Evolutionary conservation across 2,329 filamentous ascomycete genomes (phyloP), one percentile per base, ranked within the genome.

Genomic region (Curvularia sp.): DNA sequence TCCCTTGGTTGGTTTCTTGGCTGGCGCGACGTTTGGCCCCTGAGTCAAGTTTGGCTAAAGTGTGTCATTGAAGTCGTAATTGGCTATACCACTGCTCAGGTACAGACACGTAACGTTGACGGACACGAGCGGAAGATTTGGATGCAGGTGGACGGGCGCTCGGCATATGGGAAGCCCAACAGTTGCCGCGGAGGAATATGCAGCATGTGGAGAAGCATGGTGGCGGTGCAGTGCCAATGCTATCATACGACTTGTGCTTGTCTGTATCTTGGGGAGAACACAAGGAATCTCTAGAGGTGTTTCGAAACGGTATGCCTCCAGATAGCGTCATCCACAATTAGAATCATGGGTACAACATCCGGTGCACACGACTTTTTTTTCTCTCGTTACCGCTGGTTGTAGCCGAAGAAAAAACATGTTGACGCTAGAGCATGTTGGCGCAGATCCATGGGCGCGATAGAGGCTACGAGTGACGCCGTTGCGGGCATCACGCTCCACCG

Each of bases 401-500:
- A 23, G 28, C 25, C 18, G 43, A 25, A 38, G 49, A 43, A 53
- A 49, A 52, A 58, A 49, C 28, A 45, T 36, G 28, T 9, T 30
- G 15, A 28, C 45, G 58, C 42, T 45, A 55, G 39, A 49, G 46
- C 45, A 48, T 42, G 56, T 47, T 42, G 51, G 53, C 43, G 55
- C 49, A 49, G 47, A 46, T 25, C 45, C 57, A 53, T 48, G 34
- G 46, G 53, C 18, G 39, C 43, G 49, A 45, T 39, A 25, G 49
- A 48, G 43, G 53, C 41, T 48, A 52, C 43, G 47, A 62, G 53
- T 13, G 38, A 54, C 56, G 64, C 63, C 58, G 62, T 63, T 64
- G 50, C 32, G 53, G 52, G 62, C 60, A 51, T 53, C 51, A 47
- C 43, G 60, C 49, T 64, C 61, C 56, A 64, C 59, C 61, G 59